phyloP scores from a whole-genome alignment of 2,329 filamentous ascomycete genomes.

The Sporothrix mexicana region DNA sequence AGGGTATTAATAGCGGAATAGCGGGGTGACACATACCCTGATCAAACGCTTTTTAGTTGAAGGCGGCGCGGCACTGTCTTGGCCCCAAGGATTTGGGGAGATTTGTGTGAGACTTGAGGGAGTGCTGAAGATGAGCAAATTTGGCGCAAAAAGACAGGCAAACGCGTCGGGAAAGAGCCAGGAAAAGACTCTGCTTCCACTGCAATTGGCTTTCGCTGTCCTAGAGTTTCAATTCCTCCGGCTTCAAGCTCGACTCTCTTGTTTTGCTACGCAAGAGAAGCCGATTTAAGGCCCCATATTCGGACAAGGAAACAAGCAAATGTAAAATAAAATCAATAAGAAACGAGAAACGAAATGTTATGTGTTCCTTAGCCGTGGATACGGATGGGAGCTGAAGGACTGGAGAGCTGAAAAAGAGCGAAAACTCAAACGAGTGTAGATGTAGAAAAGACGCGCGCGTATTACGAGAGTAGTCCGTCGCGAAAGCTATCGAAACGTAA shows the following conservation, averaged over 20 bases:
- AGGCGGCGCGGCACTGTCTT: neutral
- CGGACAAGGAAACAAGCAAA: neutral
- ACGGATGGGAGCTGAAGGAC: too few relatives aligned
- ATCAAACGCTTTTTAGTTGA: neutral
- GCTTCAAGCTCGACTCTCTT: neutral
- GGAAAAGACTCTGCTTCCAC: slow-evolving; percentile 3
- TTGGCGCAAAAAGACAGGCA: neutral
- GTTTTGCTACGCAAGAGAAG: slow-evolving; percentile 31
- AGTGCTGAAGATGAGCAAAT: neutral
- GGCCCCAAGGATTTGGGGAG: slow-evolving; percentile 12
- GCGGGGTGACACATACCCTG: neutral
- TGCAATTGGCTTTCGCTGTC: neutral
- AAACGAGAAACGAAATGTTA: neutral
- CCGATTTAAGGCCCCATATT: slow-evolving; percentile 7
- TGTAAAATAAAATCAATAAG: neutral
- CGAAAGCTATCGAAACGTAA: neutral
- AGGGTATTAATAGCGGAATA: neutral
- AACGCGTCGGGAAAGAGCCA: neutral
- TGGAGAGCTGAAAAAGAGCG: neutral
- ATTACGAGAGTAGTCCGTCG: neutral
- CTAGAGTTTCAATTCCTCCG: neutral
- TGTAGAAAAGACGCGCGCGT: slow-evolving; percentile 4
- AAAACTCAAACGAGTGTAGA: neutral
- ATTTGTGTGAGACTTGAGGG: neutral
- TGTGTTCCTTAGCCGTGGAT: too few relatives aligned